Evolutionary conservation across 495 filamentous ascomycete species (phyloP), one percentile per base, ranked within the genome.

Genomic region (Penicillium alfredii): DNA sequence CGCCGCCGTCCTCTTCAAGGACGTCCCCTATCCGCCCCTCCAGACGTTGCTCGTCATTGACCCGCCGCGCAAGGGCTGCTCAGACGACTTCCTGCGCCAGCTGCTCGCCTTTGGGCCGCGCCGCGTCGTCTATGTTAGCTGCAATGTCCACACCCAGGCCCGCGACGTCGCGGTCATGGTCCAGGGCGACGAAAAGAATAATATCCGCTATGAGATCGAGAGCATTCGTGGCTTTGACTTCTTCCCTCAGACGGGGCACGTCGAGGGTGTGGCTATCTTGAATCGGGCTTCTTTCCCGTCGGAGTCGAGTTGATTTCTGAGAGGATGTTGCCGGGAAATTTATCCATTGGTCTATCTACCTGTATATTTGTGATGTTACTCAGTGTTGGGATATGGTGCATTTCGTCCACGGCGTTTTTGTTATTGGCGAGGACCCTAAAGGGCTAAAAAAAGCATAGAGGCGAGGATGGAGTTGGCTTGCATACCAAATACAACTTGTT

Each of bases 71-170:
- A 98, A 97, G 59, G 92, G 92, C 7, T 97, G 92, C 56, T 90
- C 94, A 38, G 78, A 82, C 8, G 72, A 68, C 30, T 98, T 98
- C 60, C 60, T 98, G 18, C 45, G 65, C 13, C 92, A 98, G 68
- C 60, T 98, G 42, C 55, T 96, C 13, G 51, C 57, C 12, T 96
- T 78, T 46, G 80, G 69, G 30, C 92, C 92, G 4, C 69, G 70
- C 38, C 65, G 90, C 29, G 74, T 97, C 8, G 80, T 94, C 6
- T 98, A 98, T 54, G 92, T 98, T 13, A 90, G 84, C 38, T 98
- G 92, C 46, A 97, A 98, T 55, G 93, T 97, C 38, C 93, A 97
- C 52, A 95, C 92, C 13, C 92, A 98, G 67, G 93, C 92, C 21
- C 68, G 93, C 33, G 92, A 98, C 64, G 79, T 97, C 2, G 88